Conservation (phyloP, 345 rosid genomes). For the Sapria himalayana region DNA sequence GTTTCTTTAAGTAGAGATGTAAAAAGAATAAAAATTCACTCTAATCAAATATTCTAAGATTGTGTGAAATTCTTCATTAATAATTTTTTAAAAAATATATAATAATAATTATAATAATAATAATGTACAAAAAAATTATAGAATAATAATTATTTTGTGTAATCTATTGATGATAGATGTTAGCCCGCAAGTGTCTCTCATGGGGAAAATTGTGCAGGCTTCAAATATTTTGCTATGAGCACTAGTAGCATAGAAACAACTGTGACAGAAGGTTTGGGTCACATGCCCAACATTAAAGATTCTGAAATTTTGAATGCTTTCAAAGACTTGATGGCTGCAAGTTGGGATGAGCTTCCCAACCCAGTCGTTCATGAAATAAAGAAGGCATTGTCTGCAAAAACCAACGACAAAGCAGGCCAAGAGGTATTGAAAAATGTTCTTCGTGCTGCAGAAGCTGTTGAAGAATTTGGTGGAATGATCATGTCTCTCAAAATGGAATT, state of each 20-base stretch:
- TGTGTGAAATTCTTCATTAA: no score
- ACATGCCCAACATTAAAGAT: conserved; percentile 51
- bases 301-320: conserved; percentile 27
- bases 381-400: conserved; percentile 31
- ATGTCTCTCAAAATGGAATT: conserved; percentile 63
- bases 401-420: conserved; percentile 57
- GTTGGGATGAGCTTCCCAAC: conserved; percentile 59
- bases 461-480: conserved; percentile 57
- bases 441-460: conserved; percentile 75
- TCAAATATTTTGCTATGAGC: conserved; percentile 18
- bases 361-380: conserved; percentile 27
- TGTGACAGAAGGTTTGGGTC: conserved; percentile 42
- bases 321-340: conserved; percentile 70
- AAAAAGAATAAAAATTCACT: no score
- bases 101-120: no score
- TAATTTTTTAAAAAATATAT: no score
- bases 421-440: conserved; percentile 48
- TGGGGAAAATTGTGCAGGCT: conserved; percentile 11
- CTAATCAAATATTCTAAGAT: no score
- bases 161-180: no score
- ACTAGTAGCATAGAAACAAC: conserved; percentile 27
- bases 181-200: no score
- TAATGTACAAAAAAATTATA: no score
- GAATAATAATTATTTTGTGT: no score
- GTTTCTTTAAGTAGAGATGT: no score